Evolutionary conservation across 176 grass and related monocot species (phyloP).

Genomic region (Hordeum marinum): DNA sequence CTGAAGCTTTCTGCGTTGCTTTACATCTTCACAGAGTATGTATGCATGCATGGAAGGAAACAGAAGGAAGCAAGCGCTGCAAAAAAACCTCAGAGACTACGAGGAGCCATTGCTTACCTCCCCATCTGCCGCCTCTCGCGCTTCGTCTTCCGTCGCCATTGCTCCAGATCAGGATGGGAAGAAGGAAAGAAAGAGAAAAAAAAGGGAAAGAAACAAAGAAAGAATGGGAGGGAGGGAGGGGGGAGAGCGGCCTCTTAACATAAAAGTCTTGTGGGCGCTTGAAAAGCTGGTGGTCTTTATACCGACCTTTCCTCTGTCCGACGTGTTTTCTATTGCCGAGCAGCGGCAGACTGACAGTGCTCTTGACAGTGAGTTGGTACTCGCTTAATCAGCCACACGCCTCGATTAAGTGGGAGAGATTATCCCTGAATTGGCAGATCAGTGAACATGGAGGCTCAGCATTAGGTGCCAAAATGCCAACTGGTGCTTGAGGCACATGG

Average conservation of each 20-base stretch:
- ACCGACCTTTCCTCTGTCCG: conserved; percentile 36
- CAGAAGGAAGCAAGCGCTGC: conserved; percentile 28
- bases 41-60: conserved; percentile 30
- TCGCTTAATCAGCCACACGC: conserved; percentile 11
- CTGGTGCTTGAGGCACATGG: conserved; percentile 47
- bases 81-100: background rate
- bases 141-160: conserved; percentile 40
- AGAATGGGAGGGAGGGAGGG: background rate
- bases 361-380: conserved; percentile 27
- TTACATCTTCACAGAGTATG: background rate
- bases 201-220: background rate
- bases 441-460: conserved; percentile 37
- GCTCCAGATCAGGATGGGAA: conserved; percentile 47
- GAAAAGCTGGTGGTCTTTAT: conserved; percentile 56
- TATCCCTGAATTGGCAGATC: conserved; percentile 39
- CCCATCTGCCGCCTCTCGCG: conserved; percentile 30
- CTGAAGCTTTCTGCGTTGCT: background rate
- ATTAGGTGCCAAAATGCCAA: conserved; percentile 52
- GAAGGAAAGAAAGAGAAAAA: background rate
- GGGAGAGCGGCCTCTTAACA: conserved; percentile 17
- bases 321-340: conserved; percentile 43
- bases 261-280: conserved; percentile 28
- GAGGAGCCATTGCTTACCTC: conserved; percentile 31
- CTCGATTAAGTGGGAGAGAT: conserved; percentile 13
- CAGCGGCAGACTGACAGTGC: conserved; percentile 39